Conservation (phyloP, 1,139 yeast genomes). For the Lodderomyces elongisporus region DNA sequence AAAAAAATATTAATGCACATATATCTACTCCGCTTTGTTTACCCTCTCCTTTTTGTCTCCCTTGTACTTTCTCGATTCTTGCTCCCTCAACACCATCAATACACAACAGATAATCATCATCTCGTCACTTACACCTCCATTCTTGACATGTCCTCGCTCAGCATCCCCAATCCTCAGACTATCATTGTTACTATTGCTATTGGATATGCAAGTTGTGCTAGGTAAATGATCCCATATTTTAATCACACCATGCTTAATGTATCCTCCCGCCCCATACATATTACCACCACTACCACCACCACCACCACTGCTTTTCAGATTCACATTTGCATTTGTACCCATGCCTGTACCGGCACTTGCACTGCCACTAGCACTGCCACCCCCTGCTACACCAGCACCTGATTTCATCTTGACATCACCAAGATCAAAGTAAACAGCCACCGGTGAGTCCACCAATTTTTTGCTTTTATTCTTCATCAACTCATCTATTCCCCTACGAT, state of each 20-base stretch:
- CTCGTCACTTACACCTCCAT: conserved; percentile 15
- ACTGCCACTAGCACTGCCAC: background rate
- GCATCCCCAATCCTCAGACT: too few relatives aligned
- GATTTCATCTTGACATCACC: conserved; percentile 21
- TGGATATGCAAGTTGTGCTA: too few relatives aligned
- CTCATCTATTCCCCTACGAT: conserved; percentile 9
- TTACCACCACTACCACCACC: conserved; percentile 1
- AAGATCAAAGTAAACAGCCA: conserved; percentile 28
- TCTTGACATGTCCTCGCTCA: conserved; percentile 4
- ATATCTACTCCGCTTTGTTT: too few relatives aligned
- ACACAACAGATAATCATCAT: conserved; percentile 26
- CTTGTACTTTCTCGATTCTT: conserved; percentile 33
- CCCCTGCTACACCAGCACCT: too few relatives aligned
- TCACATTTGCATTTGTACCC: too few relatives aligned
- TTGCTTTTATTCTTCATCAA: conserved; percentile 9
- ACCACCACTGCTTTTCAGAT: too few relatives aligned
- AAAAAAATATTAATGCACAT: too few relatives aligned
- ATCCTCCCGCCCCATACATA: conserved; percentile 12
- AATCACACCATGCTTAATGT: conserved; percentile 25
- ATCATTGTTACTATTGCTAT: conserved; percentile 1
- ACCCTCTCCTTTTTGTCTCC: conserved; percentile 18
- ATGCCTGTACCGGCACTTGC: background rate
- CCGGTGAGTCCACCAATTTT: conserved; percentile 25
- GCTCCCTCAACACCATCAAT: conserved; percentile 34
- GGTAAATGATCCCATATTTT: conserved; percentile 22